phyloP scores from a whole-genome alignment of 768 basidiomycete genomes.

The Podaxis mareebaensis region DNA sequence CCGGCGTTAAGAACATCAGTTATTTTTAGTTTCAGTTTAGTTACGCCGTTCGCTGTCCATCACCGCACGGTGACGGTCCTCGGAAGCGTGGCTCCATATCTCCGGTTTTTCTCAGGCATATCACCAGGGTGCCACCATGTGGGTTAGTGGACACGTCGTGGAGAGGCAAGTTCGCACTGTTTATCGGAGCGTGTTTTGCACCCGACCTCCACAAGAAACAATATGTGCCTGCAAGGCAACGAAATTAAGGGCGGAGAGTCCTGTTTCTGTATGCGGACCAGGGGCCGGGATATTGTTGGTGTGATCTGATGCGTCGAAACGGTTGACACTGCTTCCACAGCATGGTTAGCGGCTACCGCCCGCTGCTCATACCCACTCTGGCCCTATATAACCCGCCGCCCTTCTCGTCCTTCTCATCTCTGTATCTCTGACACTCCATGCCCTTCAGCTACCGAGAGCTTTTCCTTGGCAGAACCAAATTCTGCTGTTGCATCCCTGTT shows the following conservation, averaged over 20 bases:
- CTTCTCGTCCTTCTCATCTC: background rate
- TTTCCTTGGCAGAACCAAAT: conserved; percentile 51
- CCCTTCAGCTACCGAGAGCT: conserved; percentile 43
- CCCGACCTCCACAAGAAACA: no score
- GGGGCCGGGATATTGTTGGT: background rate
- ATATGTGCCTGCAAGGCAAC: background rate
- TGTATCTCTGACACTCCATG: conserved; percentile 29
- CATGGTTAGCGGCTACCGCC: conserved; percentile 1
- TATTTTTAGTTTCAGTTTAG: background rate
- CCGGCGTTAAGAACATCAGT: background rate
- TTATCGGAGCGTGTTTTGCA: background rate
- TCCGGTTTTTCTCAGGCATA: background rate
- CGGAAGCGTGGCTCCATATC: background rate
- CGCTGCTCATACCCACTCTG: background rate
- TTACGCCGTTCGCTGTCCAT: background rate
- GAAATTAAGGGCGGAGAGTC: background rate
- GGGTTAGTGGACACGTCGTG: background rate
- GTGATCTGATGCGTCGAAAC: background rate
- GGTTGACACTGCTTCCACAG: conserved; percentile 11
- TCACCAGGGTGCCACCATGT: background rate
- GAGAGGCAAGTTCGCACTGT: background rate
- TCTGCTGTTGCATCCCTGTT: conserved; percentile 66
- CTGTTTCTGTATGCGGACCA: background rate
- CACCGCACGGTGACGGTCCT: background rate
- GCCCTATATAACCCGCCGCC: background rate